Evolutionary conservation across 352 stramenopile species (phyloP), one percentile per base, ranked within the genome.

Genomic region (Globisporangium sylvaticum): DNA sequence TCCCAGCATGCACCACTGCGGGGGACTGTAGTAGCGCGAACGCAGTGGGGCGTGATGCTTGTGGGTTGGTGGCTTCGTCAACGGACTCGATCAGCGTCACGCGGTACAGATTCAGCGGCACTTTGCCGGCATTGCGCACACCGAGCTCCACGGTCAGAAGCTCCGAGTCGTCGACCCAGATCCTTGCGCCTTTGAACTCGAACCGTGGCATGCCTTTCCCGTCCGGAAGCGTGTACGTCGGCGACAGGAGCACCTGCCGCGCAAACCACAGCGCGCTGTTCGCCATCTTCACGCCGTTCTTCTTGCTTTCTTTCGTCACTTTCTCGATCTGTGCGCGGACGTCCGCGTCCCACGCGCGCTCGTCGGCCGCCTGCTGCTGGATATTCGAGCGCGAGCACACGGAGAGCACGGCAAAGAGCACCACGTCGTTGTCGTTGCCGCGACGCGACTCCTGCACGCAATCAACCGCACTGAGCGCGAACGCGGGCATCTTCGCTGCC

Each of bases 381-480:
- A 86, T 65, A 31, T 86, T 86, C 9, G 78, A 77, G 24, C 78
- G 65, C 7, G 76, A 86, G 56, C 78, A 87, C 8, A 84, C 46
- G 0, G 76, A 83, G 7, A 65, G 46, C 14, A 87, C 69, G 1
- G 70, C 72, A 29, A 83, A 68, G 15, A 81, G 62, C 37, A 71
- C 55, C 15, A 80, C 76, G 27, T 68, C 70, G 20, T 71, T 74
- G 22, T 69, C 71, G 42, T 79, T 67, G 7, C 68, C 50, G 62
- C 77, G 65, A 24, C 68, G 22, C 31, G 77, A 74, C 58, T 80
- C 72, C 31, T 74, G 68, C 1, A 76, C 76, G 24, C 78, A 86
- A 63, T 86, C 78, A 25, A 83, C 66, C 1, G 76, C 69, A 22
- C 77, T 79, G 20, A 84, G 46, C 25, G 79, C 80, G 27, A 80